These are phyloP conservation scores for Taiwanofungus camphoratus DNA, from an alignment of 1,284 basidiomycete species.

Conservation along the genomic window DNA sequence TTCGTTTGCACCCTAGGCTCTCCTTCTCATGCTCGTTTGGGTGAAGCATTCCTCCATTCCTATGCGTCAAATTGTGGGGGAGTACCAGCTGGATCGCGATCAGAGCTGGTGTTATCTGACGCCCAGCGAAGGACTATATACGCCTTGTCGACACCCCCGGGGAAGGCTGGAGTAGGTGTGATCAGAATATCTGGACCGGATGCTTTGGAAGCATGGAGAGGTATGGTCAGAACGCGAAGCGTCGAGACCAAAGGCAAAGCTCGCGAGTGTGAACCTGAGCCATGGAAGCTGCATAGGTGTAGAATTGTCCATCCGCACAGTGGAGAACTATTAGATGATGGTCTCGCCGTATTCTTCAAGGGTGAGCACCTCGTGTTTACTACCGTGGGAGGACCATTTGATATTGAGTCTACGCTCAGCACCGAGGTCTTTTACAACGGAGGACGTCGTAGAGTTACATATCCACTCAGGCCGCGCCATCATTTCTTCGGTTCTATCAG, in stretches of 20 bases:
- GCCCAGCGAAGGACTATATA: slow-evolving; percentile 74
- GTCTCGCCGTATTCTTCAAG: slow-evolving; percentile 76
- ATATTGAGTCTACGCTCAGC: slow-evolving; percentile 31
- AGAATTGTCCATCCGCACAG: slow-evolving; percentile 60
- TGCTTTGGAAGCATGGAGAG: slow-evolving; percentile 51
- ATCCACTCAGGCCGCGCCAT: slow-evolving; percentile 84
- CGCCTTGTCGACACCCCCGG: slow-evolving; percentile 79
- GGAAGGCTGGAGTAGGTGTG: slow-evolving; percentile 78
- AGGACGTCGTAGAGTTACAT: slow-evolving; percentile 82
- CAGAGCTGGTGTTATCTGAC: slow-evolving; percentile 37
- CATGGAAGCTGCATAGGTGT: slow-evolving; percentile 70
- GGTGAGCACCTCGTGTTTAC: slow-evolving; percentile 36
- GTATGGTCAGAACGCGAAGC: slow-evolving; percentile 38
- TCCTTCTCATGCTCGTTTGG: no score
- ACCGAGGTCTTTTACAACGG: slow-evolving; percentile 75
- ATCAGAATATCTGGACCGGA: slow-evolving; percentile 78
- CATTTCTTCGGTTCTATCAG: slow-evolving; percentile 59
- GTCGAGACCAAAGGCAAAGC: slow-evolving; percentile 12
- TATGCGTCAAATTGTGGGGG: background rate
- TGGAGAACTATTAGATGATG: slow-evolving; percentile 69
- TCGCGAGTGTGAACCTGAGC: slow-evolving; percentile 29
- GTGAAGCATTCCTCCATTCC: no score
- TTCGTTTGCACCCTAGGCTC: background rate
- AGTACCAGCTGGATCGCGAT: background rate
- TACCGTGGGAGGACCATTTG: background rate